A percentile compares a stretch with the other conserved stretches of the same genome.
These are phyloP conservation scores for Senna siamea DNA, from an alignment of 306 rosid genomes.

Conservation along the genomic window DNA sequence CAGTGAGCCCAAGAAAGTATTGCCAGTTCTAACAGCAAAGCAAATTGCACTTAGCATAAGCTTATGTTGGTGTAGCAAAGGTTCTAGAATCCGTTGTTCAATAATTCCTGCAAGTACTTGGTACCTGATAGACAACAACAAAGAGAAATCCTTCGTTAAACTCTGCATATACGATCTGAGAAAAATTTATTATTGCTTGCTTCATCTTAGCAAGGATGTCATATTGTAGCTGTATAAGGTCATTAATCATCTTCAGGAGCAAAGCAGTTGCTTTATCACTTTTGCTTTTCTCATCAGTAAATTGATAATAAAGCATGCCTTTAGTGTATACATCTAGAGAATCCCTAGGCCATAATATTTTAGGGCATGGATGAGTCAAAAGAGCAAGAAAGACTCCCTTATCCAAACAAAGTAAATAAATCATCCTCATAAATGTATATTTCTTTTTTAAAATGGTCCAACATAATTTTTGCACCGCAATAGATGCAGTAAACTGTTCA, in stretches of 20 bases:
- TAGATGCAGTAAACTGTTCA: neutral
- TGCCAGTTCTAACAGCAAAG: conserved; percentile 79
- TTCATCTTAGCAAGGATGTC: conserved; percentile 17
- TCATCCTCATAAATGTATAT: neutral
- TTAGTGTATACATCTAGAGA: neutral
- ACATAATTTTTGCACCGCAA: neutral
- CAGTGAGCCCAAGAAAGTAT: conserved; percentile 84
- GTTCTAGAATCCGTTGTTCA: conserved; percentile 85
- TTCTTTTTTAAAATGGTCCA: neutral
- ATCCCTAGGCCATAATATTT: neutral
- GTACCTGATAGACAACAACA: conserved; percentile 56
- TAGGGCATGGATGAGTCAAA: neutral
- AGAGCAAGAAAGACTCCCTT: too few relatives aligned
- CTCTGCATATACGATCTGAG: conserved; percentile 22
- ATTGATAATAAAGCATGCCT: neutral
- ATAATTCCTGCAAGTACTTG: conserved; percentile 81
- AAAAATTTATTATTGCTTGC: neutral
- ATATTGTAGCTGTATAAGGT: neutral
- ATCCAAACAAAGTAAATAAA: conserved; percentile 25
- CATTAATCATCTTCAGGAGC: neutral
- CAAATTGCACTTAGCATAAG: conserved; percentile 65
- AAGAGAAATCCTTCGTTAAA: conserved; percentile 17
- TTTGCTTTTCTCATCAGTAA: neutral
- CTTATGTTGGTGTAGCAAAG: conserved; percentile 65
- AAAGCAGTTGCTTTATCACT: neutral